Evolutionary conservation across 345 rosid genomes (phyloP), one percentile per base, ranked within the genome.

Genomic region (Hibiscus mutabilis): DNA sequence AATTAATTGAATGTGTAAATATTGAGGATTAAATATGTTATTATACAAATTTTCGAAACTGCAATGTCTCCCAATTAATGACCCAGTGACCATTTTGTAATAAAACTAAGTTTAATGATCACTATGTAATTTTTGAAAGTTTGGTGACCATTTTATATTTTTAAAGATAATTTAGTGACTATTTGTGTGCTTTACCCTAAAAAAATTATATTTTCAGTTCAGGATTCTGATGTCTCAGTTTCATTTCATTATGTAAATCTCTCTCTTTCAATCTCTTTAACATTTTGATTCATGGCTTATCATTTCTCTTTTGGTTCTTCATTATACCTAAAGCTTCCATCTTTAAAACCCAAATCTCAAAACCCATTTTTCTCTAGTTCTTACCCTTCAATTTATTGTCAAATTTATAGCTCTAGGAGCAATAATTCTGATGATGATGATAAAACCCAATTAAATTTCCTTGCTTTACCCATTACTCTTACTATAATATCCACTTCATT

Each of bases 391-490:
- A 66, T 82, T 66, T 78, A 80, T 31, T 88, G 88, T 73, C 81
- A 84, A 59, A 76, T 69, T 56, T 80, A 59, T 16, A 47, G 58
- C 73, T 77, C 76, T 66, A 40, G 62, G 35, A 60, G 25, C n/a
- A 51, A 68, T 42, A 62, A 15, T 66, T 60, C 71, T 19, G 77
- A 70, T 12, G 78, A 70, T 15, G 51, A 61, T 21, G 64, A 52
- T 37, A 70, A 64, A 63, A 76, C 66, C 68, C 79, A 75, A 68
- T 79, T 85, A 77, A 80, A 78, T 82, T 76, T 84, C 66, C 83
- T 93, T 40, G 75, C 86, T 6, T 3, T 90, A 63, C 93, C 98
- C 21, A 37, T 88, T 25, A 93, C 96, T 71, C 87, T 91, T 56
- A 86, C 93, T 22, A 71, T 93, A 69, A 76, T 89, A 74, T 84